Conservation (phyloP, 1,139 yeast genomes). For the Lodderomyces elongisporus region DNA sequence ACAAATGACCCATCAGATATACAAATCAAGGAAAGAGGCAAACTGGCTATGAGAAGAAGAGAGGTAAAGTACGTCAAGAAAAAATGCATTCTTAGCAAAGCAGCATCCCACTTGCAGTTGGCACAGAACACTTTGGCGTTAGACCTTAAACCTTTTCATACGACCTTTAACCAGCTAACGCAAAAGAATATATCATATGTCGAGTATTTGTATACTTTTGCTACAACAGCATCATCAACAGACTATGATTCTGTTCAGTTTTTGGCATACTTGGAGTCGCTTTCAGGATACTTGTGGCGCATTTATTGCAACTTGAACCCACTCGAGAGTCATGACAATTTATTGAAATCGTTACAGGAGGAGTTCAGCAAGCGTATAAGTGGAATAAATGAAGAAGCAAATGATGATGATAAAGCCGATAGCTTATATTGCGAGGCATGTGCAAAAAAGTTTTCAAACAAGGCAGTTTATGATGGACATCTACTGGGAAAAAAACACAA, state of each 20-base stretch:
- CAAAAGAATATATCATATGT: conserved; percentile 36
- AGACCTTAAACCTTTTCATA: conserved; percentile 51
- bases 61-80: conserved; percentile 28
- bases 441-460: conserved; percentile 57
- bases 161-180: conserved; percentile 41
- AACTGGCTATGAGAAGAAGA: conserved; percentile 14
- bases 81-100: conserved; percentile 41
- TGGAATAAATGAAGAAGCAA: conserved; percentile 18
- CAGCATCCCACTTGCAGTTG: conserved; percentile 41
- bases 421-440: conserved; percentile 58
- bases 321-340: no score
- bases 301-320: conserved; percentile 51
- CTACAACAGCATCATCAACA: no score
- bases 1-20: conserved; percentile 9
- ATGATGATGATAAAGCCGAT: neutral
- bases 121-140: conserved; percentile 19
- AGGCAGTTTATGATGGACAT: conserved; percentile 66
- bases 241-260: neutral
- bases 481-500: conserved; percentile 71
- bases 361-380: conserved; percentile 17
- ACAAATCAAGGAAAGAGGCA: conserved; percentile 10
- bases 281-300: conserved; percentile 41
- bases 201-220: conserved; percentile 47
- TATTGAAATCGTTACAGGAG: neutral
- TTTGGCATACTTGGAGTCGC: conserved; percentile 32